Base-by-base conservation (phyloP, 495 filamentous ascomycete species). In the Aspergillus biplanus region DNA sequence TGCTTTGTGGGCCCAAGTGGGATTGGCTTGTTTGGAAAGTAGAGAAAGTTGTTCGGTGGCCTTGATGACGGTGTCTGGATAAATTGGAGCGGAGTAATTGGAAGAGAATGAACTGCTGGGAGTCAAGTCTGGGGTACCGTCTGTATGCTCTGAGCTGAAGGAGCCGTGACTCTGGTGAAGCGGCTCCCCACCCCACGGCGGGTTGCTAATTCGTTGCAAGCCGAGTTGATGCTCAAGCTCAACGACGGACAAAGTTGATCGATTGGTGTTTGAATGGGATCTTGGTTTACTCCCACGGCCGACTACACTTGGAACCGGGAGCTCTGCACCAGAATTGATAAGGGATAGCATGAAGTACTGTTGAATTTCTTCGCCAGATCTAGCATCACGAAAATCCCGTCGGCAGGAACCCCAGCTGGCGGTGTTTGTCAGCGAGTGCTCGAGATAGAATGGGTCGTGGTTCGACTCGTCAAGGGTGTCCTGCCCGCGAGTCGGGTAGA, bases 61-160 rank as follows among this genome's bases (percentile, higher is more conserved):
- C 44, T 71, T 69, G 13, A 74, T 33, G 2, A 74, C 69, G 3
- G 63, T 66, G 33, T 79, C 74, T 4, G 73, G 73, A 42, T 74
- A 77, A 3, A 70, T 52, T 9, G 73, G 65, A 15, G 69, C 65
- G 2, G 76, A 79, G 47, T 78, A 75, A 16, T 72, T 69, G 0
- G 78, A 81, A 39, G 79, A 80, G 65, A 82, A 80, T 1, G 79
- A 82, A 62, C 73, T 80, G 68, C 78, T 82, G 0, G 79, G 79
- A 0, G 76, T 82, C 56, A 82, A 59, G 44, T 82, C 75, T 1
- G 79, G 79, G 1, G 73, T 76, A 5, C 66, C 69, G 37, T 78
- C 75, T 9, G 74, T 73, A 2, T 75, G 67, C 0, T 73, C 67
- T 1, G 78, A 80, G 65, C 75, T 76, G 62, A 74, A 79, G 1